Conservation (phyloP, 2,329 filamentous ascomycete species). For the Sclerotinia sclerotiorum region DNA sequence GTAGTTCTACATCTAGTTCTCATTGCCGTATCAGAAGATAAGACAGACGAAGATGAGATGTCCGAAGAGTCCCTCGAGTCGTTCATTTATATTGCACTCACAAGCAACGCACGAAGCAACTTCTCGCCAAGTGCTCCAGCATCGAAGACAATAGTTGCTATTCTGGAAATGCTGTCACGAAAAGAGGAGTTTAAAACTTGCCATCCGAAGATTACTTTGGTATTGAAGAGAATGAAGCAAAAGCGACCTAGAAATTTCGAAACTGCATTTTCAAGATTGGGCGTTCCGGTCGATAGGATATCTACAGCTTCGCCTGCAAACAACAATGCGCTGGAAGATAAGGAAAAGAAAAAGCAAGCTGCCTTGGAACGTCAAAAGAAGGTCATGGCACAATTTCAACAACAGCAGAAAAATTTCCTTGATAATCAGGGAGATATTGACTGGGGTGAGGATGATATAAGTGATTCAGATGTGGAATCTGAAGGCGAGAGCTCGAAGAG, state of each 20-base stretch:
- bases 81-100: conserved; percentile 71
- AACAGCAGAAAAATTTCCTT: conserved; percentile 94
- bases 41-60: conserved; percentile 55
- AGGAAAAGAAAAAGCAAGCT: conserved; percentile 84
- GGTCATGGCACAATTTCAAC: conserved; percentile 97
- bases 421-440: conserved; percentile 84
- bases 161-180: conserved; percentile 60
- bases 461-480: conserved; percentile 63
- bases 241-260: conserved; percentile 75
- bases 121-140: conserved; percentile 57
- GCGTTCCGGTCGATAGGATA: conserved; percentile 72
- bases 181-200: conserved; percentile 79
- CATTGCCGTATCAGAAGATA: conserved; percentile 82
- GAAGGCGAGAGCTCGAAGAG: conserved; percentile 66
- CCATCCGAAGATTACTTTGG: conserved; percentile 78
- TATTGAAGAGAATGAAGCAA: conserved; percentile 82
- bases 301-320: conserved; percentile 80
- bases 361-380: conserved; percentile 85
- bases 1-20: conserved; percentile 85
- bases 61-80: conserved; percentile 55
- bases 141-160: conserved; percentile 62
- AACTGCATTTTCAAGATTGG: conserved; percentile 61
- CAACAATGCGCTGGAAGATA: conserved; percentile 58
- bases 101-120: conserved; percentile 60
- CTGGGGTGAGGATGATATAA: conserved; percentile 79